These are phyloP conservation scores for Candida neerlandica DNA, from an alignment of 1,139 yeast species.

Conservation along the genomic window DNA sequence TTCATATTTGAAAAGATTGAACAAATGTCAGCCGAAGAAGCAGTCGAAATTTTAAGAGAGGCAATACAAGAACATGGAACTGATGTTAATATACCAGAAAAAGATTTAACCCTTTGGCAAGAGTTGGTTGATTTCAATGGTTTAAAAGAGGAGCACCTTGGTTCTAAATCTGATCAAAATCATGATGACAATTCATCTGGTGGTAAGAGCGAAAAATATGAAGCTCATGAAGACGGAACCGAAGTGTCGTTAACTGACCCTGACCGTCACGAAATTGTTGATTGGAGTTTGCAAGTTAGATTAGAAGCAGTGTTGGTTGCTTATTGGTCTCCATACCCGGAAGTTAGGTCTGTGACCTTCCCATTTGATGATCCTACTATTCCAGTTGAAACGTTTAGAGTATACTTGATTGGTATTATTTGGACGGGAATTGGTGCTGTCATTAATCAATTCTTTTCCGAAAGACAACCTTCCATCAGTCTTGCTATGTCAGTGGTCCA, in stretches of 20 bases:
- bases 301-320: conserved; percentile 50
- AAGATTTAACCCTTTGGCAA: conserved; percentile 9
- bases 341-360: conserved; percentile 60
- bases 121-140: conserved; percentile 7
- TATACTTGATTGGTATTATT: conserved; percentile 52
- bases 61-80: conserved; percentile 21
- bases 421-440: conserved; percentile 57
- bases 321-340: conserved; percentile 64
- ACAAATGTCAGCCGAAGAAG: conserved; percentile 23
- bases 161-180: not conserved
- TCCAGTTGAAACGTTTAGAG: conserved; percentile 59
- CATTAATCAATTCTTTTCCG: conserved; percentile 58
- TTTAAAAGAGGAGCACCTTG: not conserved
- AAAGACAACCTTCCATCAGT: conserved; percentile 55
- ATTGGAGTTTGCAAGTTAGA: conserved; percentile 33
- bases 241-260: not conserved
- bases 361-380: conserved; percentile 54
- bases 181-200: not conserved
- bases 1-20: conserved; percentile 35
- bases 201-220: not conserved
- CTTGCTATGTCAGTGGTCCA: conserved; percentile 40
- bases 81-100: conserved; percentile 20
- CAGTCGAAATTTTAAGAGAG: conserved; percentile 23
- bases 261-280: conserved; percentile 11
- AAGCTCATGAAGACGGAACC: not conserved